Base-by-base conservation (phyloP, 1,284 basidiomycete species). In the Leccinum laetum region DNA sequence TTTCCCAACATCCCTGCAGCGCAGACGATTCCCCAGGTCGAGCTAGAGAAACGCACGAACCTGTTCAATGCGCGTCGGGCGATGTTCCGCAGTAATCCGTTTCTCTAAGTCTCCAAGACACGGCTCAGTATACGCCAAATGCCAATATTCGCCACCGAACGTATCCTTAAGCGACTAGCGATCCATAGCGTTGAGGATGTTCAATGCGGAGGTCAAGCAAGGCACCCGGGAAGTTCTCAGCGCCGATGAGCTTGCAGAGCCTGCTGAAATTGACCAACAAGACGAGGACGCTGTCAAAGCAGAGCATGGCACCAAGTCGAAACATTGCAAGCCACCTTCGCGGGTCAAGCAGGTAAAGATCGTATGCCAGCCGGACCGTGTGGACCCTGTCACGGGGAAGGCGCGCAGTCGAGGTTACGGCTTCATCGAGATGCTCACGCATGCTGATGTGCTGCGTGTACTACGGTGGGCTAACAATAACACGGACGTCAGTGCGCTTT, bases 391-490 rank as follows among this genome's bases (percentile, higher is more conserved):
- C 37, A 96, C 93, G 0, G 94, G 93, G 2, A 88, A 93, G 69
- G 95, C 95, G 3, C 86, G 92, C 63, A 94, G 91, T 70, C 94
- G 92, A 75, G 97, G 97, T 1, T 99, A 98, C 73, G 98, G 97
- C 14, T 99, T 99, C 81, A 75, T 99, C 52, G 97, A 99, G 81
- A 88, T 98, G 86, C 82, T 88, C 46, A 85, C 81, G 29, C 97
- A 98, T 75, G 87, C 90, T 10, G 95, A 99, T 73, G 95, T 96
- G 3, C 82, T 99, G 39, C 91, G 94, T 55, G 92, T 98, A 1
- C 78, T 99, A 41, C 85, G 97, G 24, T 99, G 95, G 94, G 90
- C 92, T 16, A 99, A 99, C 80, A 97, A 94, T 74, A 96, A 97
- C 73, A 78, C 84, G 0, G 84, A 83, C 2, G 84, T 92, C 0